Base-by-base conservation (phyloP, 805 yeast species). In the Myxozyma monticola region DNA sequence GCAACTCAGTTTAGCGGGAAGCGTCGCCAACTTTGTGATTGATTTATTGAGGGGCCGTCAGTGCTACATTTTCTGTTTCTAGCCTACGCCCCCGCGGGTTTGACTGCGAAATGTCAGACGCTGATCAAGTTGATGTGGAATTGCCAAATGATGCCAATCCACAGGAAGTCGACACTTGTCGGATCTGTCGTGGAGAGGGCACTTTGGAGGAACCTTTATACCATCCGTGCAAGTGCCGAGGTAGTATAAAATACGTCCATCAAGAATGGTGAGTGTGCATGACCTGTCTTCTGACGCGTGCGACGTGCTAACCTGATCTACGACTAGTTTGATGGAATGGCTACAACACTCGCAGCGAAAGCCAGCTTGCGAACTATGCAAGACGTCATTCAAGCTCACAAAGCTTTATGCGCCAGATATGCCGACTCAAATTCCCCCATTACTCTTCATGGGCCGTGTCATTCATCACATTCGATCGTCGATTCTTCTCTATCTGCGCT, bases 171-270 rank as follows among this genome's bases (percentile, higher is more conserved):
- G n/a, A n/a, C n/a, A 76, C 84, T 2, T 93, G 99, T 68, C 84
- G 99, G 53, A 90, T 93, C 39, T 93, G 99, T 65, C 84, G 96
- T 45, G 91, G 95, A 33, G 98, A 88, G 61, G 90, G 79, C n/a
- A 80, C 93, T 0, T 71, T 69, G 0, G 80, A 77, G 0, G 88
- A 86, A 57, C 96, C 96, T 2, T 72, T 93, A 39, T 84, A 78
- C 57, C 90, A 86, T 67, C 99, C 99, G 2, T 93, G 99, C 69
- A 83, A 80, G 62, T 93, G 99, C 69, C 76, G 88, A 45, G 99
- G 99, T 1, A 85, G 96, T 12, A 95, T 93, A 66, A 85, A 84
- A 65, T 90, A 83, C 62, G 87, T 93, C 46, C 99, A 93, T 67
- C 95, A 91, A 67, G 95, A 85, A 48, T 93, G 99, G 67, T 64